Evolutionary conservation across 306 rosid genomes (phyloP), one percentile per base, ranked within the genome.

Genomic region (Cucurbita pepo): DNA sequence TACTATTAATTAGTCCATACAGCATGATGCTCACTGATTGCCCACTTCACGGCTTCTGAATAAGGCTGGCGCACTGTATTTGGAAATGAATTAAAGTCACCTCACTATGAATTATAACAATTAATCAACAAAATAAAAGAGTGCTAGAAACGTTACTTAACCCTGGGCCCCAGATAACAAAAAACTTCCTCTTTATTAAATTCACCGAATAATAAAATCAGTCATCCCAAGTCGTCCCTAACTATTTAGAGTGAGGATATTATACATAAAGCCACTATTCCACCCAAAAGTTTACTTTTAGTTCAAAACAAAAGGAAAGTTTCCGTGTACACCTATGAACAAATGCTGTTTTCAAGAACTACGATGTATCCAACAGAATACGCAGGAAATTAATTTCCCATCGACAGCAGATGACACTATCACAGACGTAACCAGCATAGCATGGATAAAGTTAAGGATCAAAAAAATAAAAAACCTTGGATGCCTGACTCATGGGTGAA

Each of bases 21-120:
- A 74, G 86, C 82, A 80, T 77, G 96, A 81, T 86, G 88, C 76
- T 86, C 82, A 63, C 84, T 48, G 58, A 91, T 77, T 69, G 96
- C 96, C 56, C 52, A 81, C 86, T 71, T 84, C 83, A 94, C 96
- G 64, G 85, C 85, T 88, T 89, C 89, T 47, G 95, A 83, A 85
- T 85, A 78, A 73, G 81, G 81, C 81, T 78, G 75, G 18, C 69
- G 64, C 56, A 86, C 99, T 94, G 92, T 78, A 85, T 69, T 48
- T 66, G 71, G 76, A 69, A 79, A 83, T 19, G 80, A 56, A 57
- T 44, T 72, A 77, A 43, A 72, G 85, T 79, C 77, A 52, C 62
- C 16, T 55, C 48, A 71, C 36, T 19, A 57, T 69, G 73, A 25
- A 69, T 69, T 48, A 66, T 7, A 69, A 22, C 57, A 69, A 36